Evolutionary conservation across 1,284 basidiomycete species (phyloP).

Genomic region (Fomitopsis betulina): DNA sequence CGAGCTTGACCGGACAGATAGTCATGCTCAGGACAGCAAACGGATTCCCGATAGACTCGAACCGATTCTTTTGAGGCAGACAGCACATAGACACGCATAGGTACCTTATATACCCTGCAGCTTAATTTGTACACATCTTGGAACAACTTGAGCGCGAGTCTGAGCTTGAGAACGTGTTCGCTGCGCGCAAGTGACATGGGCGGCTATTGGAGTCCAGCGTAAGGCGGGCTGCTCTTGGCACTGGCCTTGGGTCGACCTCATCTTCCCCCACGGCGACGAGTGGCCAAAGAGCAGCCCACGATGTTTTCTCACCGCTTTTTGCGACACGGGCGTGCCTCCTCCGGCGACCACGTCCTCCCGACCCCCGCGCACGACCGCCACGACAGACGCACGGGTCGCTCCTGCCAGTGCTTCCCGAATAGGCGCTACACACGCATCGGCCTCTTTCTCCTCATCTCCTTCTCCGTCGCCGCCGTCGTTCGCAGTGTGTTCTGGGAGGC

Average conservation of each 20-base stretch:
- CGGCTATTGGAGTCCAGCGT: not conserved
- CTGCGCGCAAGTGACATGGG: not conserved
- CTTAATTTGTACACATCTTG: not conserved
- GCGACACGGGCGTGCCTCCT: not conserved
- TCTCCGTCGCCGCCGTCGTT: constrained; percentile 1
- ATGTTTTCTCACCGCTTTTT: constrained; percentile 3
- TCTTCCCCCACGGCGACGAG: not conserved
- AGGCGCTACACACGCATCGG: constrained; percentile 7
- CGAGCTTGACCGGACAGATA: constrained; percentile 55
- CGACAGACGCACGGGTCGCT: not conserved
- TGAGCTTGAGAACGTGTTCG: not conserved
- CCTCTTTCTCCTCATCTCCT: constrained; percentile 3
- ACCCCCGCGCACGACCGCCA: constrained; percentile 2
- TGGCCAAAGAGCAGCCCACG: not conserved
- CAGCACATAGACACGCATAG: constrained; percentile 11
- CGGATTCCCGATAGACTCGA: constrained; percentile 19
- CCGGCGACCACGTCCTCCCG: constrained; percentile 5
- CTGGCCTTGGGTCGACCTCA: not conserved
- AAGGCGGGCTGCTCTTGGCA: not conserved
- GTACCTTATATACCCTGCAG: not conserved
- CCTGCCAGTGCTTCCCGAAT: constrained; percentile 1
- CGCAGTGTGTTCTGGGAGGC: not conserved
- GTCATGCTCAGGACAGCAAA: constrained; percentile 49
- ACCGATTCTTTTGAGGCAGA: constrained; percentile 15
- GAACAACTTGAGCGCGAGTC: not conserved